phyloP scores from a whole-genome alignment of 2,329 filamentous ascomycete species.

The Phoma sp. region DNA sequence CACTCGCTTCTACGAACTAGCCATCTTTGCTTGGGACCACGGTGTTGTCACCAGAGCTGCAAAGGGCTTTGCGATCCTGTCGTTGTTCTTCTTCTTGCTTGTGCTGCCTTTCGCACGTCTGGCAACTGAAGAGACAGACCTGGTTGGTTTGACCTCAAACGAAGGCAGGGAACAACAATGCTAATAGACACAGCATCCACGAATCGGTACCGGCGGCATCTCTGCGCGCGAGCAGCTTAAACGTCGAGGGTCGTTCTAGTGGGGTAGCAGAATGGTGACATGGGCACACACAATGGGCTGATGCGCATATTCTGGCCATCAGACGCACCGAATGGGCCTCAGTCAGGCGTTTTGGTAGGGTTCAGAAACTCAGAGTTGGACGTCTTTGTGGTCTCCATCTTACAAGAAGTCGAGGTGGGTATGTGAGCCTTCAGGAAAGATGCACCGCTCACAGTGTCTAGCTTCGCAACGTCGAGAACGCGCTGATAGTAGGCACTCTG shows the following conservation, averaged over 20 bases:
- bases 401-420: conserved; percentile 86
- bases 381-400: conserved; percentile 84
- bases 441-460: conserved; percentile 16
- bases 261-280: conserved; percentile 62
- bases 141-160: conserved; percentile 64
- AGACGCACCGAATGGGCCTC: conserved; percentile 75
- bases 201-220: conserved; percentile 77
- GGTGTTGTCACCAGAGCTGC: conserved; percentile 88
- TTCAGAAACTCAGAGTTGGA: conserved; percentile 94
- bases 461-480: conserved; percentile 74
- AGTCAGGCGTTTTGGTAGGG: conserved; percentile 86
- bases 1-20: conserved; percentile 93
- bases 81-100: conserved; percentile 82
- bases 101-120: conserved; percentile 84
- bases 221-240: conserved; percentile 95
- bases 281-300: conserved; percentile 77
- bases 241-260: conserved; percentile 90
- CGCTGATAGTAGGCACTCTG: conserved; percentile 81
- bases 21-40: conserved; percentile 98
- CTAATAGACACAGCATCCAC: conserved; percentile 71
- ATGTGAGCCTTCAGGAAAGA: conserved; percentile 39
- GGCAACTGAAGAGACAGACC: conserved; percentile 76
- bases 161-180: not conserved
- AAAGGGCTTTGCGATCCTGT: conserved; percentile 83
- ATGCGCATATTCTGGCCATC: conserved; percentile 99